Evolutionary conservation across 495 filamentous ascomycete species (phyloP).

Genomic region (Jackrogersella minutella): DNA sequence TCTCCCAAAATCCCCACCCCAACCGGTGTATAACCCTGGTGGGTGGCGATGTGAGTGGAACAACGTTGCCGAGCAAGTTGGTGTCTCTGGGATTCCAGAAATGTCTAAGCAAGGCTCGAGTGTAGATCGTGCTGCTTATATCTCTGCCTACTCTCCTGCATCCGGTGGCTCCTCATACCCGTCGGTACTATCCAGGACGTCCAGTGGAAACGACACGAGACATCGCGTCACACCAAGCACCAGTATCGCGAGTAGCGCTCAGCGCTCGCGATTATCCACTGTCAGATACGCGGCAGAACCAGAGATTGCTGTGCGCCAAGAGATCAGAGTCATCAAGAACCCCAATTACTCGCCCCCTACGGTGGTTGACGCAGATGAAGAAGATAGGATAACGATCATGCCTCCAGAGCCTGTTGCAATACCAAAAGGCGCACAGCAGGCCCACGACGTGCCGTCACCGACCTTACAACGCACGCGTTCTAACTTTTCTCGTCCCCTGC

Average conservation of each 20-base stretch:
- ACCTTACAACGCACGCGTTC: slow-evolving; percentile 18
- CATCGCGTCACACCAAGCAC: slow-evolving; percentile 39
- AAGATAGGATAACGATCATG: not conserved
- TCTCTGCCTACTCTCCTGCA: slow-evolving; percentile 9
- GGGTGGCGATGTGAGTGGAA: slow-evolving; percentile 43
- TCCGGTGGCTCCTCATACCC: slow-evolving; percentile 7
- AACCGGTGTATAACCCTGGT: slow-evolving; percentile 38
- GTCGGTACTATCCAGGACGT: not conserved
- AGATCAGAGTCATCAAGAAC: slow-evolving; percentile 41
- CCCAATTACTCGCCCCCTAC: slow-evolving; percentile 26
- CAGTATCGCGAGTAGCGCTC: slow-evolving; percentile 35
- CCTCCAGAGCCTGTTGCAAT: slow-evolving; percentile 25
- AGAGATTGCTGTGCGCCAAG: slow-evolving; percentile 43
- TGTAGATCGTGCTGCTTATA: not conserved
- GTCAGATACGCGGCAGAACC: slow-evolving; percentile 42
- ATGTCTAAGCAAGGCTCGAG: not conserved
- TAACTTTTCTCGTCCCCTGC: slow-evolving; percentile 35
- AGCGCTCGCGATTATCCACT: slow-evolving; percentile 39
- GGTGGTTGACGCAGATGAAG: not conserved
- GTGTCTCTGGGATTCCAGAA: not conserved
- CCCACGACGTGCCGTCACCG: not conserved
- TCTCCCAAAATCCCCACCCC: slow-evolving; percentile 29
- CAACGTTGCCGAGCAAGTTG: slow-evolving; percentile 17
- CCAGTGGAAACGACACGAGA: not conserved
- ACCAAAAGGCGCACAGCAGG: not conserved